Evolutionary conservation across 75 land plant species (phyloP).

Genomic region (Isoetes taiwanensis): DNA sequence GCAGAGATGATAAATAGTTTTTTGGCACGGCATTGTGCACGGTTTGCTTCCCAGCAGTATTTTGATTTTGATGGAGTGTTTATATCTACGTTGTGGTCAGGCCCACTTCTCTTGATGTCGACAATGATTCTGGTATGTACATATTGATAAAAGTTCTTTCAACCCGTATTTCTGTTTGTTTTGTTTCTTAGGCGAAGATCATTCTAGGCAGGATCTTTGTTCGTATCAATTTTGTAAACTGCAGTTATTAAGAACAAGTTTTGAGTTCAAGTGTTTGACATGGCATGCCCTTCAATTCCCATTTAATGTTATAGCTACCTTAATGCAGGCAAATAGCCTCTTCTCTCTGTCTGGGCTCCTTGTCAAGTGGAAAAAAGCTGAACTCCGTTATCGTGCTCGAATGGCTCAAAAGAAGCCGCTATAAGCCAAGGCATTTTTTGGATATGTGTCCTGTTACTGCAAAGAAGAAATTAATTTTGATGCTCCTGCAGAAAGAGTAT

Average conservation of each 20-base stretch:
- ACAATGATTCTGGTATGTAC: slow-evolving; percentile 58
- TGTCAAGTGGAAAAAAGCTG: slow-evolving; percentile 78
- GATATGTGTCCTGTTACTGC: too few relatives aligned
- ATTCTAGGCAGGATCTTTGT: too few relatives aligned
- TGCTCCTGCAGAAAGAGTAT: too few relatives aligned
- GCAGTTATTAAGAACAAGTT: too few relatives aligned
- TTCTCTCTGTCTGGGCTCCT: slow-evolving; percentile 42
- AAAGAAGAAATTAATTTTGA: too few relatives aligned
- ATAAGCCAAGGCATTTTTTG: too few relatives aligned
- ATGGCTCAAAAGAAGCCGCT: slow-evolving; percentile 38
- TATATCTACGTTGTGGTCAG: slow-evolving; percentile 79
- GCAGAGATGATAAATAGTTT: slow-evolving; percentile 58
- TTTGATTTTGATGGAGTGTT: slow-evolving; percentile 70
- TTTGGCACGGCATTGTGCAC: slow-evolving; percentile 48
- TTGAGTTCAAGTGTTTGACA: background rate
- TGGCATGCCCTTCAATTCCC: too few relatives aligned
- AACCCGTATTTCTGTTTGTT: background rate
- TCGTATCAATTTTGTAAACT: too few relatives aligned
- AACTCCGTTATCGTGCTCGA: slow-evolving; percentile 66
- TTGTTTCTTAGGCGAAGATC: too few relatives aligned
- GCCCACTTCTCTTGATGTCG: slow-evolving; percentile 58
- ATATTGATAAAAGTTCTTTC: too few relatives aligned
- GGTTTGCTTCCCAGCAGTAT: slow-evolving; percentile 73
- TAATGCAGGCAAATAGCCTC: slow-evolving; percentile 62
- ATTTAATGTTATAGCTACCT: too few relatives aligned